Conservation (phyloP, 78 protist genomes). For the Diacronema lutheri region DNA sequence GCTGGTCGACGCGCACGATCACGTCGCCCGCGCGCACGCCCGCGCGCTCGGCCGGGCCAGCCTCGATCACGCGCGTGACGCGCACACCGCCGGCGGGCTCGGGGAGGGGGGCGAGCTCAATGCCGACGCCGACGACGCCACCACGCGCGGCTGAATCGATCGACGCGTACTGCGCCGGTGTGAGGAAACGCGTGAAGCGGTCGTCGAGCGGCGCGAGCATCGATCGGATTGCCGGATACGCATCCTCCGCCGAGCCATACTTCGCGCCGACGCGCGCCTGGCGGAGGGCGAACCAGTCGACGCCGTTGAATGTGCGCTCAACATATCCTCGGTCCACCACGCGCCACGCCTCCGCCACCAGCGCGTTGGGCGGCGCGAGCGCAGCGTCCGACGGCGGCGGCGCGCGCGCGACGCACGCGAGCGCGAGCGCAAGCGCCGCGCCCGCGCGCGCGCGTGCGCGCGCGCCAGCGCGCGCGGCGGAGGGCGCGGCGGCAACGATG, state of each 20-base stretch:
- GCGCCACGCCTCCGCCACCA: conserved; percentile 6
- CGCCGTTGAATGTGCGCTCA: neutral
- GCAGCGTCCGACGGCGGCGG: no score
- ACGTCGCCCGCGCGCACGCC: conserved; percentile 25
- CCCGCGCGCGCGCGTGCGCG: no score
- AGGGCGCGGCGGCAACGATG: no score
- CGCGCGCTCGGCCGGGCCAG: no score
- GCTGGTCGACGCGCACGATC: neutral
- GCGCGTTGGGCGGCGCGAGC: neutral
- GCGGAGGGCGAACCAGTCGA: neutral
- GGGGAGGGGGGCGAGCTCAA: neutral
- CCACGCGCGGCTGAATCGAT: neutral
- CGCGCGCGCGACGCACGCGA: no score
- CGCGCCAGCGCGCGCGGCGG: no score
- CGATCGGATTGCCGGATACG: neutral
- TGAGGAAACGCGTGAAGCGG: conserved; percentile 15
- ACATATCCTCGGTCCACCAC: neutral
- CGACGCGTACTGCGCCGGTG: neutral
- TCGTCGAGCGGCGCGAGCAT: conserved; percentile 12
- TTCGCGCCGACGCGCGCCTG: neutral
- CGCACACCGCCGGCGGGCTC: neutral
- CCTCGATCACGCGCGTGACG: neutral
- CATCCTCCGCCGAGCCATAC: neutral
- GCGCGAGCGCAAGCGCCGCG: no score
- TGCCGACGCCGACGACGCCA: conserved; percentile 5